Conservation (phyloP, 1,139 yeast species). For the Yamadazyma dendronema region DNA sequence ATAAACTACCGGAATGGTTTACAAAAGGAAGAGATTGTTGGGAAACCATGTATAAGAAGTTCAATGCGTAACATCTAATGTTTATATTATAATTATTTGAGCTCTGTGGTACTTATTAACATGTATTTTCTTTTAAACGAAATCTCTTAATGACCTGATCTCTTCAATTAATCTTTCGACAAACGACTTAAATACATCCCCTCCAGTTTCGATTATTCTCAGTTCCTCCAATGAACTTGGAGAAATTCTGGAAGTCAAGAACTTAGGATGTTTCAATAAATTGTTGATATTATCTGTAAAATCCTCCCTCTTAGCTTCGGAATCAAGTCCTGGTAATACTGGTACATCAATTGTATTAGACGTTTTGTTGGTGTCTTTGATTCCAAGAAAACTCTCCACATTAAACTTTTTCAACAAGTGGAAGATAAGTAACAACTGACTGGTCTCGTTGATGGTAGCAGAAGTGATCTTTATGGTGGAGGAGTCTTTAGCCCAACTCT, state of each 20-base stretch:
- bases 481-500: conserved; percentile 68
- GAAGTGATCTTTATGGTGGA: conserved; percentile 55
- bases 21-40: conserved; percentile 58
- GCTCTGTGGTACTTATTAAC: too few relatives aligned
- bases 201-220: conserved; percentile 46
- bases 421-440: conserved; percentile 68
- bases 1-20: conserved; percentile 72
- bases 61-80: neutral
- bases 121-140: conserved; percentile 9
- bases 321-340: conserved; percentile 63
- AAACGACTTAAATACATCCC: conserved; percentile 36
- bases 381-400: conserved; percentile 40
- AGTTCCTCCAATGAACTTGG: conserved; percentile 69
- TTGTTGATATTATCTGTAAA: conserved; percentile 62
- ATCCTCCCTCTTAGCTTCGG: conserved; percentile 52
- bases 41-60: conserved; percentile 37
- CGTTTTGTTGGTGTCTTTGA: conserved; percentile 13
- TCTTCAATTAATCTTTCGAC: conserved; percentile 53
- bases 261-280: conserved; percentile 82
- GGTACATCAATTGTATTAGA: conserved; percentile 23
- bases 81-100: too few relatives aligned
- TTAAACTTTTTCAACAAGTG: conserved; percentile 53
- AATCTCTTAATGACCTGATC: conserved; percentile 54
- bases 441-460: conserved; percentile 73
- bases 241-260: conserved; percentile 64